These are phyloP conservation scores for Pyrenula massariospora DNA, from an alignment of 495 filamentous ascomycete species.

Conservation along the genomic window DNA sequence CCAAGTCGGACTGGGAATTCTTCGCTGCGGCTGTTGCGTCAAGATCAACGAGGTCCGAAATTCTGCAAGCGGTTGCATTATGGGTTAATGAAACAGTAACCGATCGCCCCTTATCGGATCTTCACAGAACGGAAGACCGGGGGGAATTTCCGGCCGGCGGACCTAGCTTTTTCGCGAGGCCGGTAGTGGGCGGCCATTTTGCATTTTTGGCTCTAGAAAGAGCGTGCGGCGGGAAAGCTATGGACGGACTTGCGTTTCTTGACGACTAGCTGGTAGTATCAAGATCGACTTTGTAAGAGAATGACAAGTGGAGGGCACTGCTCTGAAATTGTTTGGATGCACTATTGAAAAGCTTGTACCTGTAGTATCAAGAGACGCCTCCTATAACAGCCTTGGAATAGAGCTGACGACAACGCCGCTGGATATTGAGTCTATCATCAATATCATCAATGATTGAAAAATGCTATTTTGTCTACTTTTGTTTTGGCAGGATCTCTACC, in stretches of 20 bases:
- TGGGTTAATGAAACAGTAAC: slow-evolving; percentile 84
- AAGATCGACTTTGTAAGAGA: not conserved
- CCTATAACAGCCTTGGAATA: not conserved
- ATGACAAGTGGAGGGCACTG: not conserved
- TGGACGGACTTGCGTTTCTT: slow-evolving; percentile 52
- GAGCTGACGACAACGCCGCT: not conserved
- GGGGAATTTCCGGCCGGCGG: slow-evolving; percentile 48
- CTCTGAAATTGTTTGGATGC: not conserved
- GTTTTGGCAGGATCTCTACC: too few relatives aligned
- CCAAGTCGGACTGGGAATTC: slow-evolving; percentile 91
- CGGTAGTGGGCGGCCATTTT: slow-evolving; percentile 83
- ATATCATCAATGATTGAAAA: not conserved
- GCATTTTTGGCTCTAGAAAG: slow-evolving; percentile 67
- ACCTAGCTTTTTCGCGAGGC: slow-evolving; percentile 65
- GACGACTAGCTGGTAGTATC: slow-evolving; percentile 21
- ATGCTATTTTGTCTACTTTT: too few relatives aligned
- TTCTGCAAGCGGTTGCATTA: slow-evolving; percentile 62
- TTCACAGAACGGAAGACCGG: slow-evolving; percentile 66
- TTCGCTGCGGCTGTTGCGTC: slow-evolving; percentile 72
- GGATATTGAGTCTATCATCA: not conserved
- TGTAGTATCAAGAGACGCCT: not conserved
- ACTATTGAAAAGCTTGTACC: not conserved
- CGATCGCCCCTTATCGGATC: slow-evolving; percentile 69
- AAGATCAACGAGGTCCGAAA: slow-evolving; percentile 52
- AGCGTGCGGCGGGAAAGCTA: slow-evolving; percentile 61